Percentiles rank a stretch among this genome's conserved stretches.
These are phyloP conservation scores for Phytophthora hibernalis DNA, from an alignment of 352 stramenopile genomes.

Conservation along the genomic window DNA sequence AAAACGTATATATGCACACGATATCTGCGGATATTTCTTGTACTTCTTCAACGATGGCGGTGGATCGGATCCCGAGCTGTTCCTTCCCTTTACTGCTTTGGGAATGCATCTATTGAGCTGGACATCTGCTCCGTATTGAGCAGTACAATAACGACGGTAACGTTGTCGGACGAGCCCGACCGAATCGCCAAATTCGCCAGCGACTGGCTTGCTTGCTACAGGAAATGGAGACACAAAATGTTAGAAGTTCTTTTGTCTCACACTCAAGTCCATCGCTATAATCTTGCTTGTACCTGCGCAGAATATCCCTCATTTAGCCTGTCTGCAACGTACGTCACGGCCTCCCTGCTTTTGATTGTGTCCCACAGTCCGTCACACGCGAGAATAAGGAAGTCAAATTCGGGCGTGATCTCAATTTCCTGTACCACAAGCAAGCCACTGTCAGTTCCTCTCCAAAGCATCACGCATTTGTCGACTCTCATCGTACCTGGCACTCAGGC, in stretches of 20 bases:
- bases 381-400: constrained; percentile 93
- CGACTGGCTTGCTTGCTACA: constrained; percentile 80
- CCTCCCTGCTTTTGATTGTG: constrained; percentile 93
- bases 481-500: constrained; percentile 77
- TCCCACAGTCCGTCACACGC: constrained; percentile 94
- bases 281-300: constrained; percentile 50
- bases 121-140: constrained; percentile 61
- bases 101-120: constrained; percentile 40
- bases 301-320: constrained; percentile 75
- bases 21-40: constrained; percentile 27
- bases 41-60: constrained; percentile 17
- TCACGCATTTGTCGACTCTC: constrained; percentile 8
- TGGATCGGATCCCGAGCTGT: neutral
- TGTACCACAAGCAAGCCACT: constrained; percentile 32
- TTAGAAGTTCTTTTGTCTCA: neutral
- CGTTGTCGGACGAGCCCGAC: constrained; percentile 88
- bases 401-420: constrained; percentile 89
- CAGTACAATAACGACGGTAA: constrained; percentile 88
- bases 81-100: constrained; percentile 25
- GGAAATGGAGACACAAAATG: neutral
- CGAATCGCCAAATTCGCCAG: constrained; percentile 88
- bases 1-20: constrained; percentile 41
- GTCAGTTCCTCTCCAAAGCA: constrained; percentile 7
- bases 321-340: constrained; percentile 83
- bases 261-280: neutral